A percentile compares a stretch with the other conserved stretches of the same genome.
Evolutionary conservation across 345 rosid genomes (phyloP).

Genomic region (Diplotaxis tenuifolia): DNA sequence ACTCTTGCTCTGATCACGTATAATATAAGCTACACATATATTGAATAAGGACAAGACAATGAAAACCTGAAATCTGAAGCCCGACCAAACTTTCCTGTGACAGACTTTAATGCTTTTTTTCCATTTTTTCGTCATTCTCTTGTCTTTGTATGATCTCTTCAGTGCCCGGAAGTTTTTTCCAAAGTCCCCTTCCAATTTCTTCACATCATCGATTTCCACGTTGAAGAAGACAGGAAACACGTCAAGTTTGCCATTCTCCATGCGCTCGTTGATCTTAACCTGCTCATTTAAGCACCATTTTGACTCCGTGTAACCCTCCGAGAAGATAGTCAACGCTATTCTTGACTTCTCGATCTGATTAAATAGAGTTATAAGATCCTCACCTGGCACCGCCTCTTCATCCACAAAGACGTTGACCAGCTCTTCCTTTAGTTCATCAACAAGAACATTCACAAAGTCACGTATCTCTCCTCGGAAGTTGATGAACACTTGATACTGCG

Average conservation of each 20-base stretch:
- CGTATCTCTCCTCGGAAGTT: no score
- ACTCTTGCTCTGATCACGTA: no score
- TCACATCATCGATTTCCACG: not conserved
- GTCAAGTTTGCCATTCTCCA: not conserved
- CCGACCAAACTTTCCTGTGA: not conserved
- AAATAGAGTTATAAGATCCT: not conserved
- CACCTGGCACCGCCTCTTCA: not conserved
- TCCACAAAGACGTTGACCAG: not conserved
- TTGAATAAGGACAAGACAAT: not conserved
- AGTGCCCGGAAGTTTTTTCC: not conserved
- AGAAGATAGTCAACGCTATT: not conserved
- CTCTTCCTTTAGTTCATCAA: not conserved
- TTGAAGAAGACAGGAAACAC: not conserved
- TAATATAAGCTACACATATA: no score
- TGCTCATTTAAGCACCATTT: not conserved
- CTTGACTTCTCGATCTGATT: not conserved
- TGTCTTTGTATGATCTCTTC: not conserved
- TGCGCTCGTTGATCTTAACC: not conserved
- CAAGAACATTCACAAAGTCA: not conserved
- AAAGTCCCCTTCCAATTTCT: not conserved
- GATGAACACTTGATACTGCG: no score
- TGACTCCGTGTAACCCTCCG: not conserved
- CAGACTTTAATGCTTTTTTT: not conserved
- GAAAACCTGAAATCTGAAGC: not conserved
- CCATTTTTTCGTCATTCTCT: no score